Conservation (phyloP, 2,329 filamentous ascomycete species). For the Fusarium ramigenum region DNA sequence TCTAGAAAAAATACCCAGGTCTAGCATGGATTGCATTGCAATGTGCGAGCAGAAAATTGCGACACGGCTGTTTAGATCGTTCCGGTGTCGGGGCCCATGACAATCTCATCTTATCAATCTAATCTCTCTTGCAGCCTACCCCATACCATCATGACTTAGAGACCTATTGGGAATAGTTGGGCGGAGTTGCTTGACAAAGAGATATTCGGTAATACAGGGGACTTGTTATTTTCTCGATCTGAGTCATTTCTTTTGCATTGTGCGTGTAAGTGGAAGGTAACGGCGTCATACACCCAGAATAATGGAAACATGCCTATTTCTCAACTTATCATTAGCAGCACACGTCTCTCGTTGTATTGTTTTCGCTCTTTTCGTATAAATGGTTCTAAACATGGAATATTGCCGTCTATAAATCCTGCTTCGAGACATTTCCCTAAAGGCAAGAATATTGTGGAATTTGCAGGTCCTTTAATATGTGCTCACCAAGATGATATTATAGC, state of each 20-base stretch:
- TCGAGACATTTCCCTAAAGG: not conserved
- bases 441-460: not conserved
- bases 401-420: not conserved
- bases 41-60: constrained; percentile 27
- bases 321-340: not conserved
- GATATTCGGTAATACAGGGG: not conserved
- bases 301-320: not conserved
- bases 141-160: constrained; percentile 27
- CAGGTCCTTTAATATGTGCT: not conserved
- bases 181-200: not conserved
- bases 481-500: not conserved
- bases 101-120: constrained; percentile 40
- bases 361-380: not conserved
- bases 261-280: not conserved
- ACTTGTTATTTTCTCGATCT: not conserved
- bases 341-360: not conserved
- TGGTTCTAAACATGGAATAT: not conserved
- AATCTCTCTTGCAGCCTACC: constrained; percentile 23
- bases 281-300: not conserved
- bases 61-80: constrained; percentile 20
- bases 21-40: not conserved
- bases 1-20: not conserved
- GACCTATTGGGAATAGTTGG: not conserved
- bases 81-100: constrained; percentile 32
- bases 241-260: not conserved